phyloP scores from a whole-genome alignment of 78 protist genomes.

The Isochrysis galbana region DNA sequence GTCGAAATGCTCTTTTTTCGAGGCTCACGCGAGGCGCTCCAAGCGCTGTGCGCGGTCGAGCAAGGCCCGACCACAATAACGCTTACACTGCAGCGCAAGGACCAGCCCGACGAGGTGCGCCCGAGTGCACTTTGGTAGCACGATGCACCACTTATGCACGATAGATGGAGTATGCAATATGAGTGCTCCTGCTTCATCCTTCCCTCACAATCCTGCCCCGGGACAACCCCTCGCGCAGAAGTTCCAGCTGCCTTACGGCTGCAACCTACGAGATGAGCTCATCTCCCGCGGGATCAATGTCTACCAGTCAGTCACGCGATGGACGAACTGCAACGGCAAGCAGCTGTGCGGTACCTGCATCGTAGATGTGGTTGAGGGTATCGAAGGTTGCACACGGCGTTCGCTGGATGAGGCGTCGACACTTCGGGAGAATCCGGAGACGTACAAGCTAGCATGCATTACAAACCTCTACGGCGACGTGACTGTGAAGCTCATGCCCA shows the following conservation, averaged over 20 bases:
- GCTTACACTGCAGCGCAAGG: background rate
- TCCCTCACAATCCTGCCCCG: no score
- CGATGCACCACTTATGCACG: no score
- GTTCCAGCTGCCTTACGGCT: background rate
- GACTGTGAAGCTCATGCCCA: background rate
- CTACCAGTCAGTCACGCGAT: background rate
- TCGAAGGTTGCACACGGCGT: background rate
- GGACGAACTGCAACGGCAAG: slow-evolving; percentile 22
- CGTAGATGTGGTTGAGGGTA: background rate
- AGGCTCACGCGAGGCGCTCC: background rate
- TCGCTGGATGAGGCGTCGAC: background rate
- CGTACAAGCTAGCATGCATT: slow-evolving; percentile 22
- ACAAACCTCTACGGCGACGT: background rate
- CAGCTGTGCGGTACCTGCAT: slow-evolving; percentile 36
- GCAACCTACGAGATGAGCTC: slow-evolving; percentile 16
- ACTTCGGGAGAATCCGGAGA: background rate
- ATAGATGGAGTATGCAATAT: no score
- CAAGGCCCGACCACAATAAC: background rate
- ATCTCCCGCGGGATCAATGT: background rate
- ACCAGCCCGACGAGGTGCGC: background rate
- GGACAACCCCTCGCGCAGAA: no score
- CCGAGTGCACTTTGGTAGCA: no score
- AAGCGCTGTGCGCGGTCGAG: background rate
- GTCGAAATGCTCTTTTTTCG: background rate
- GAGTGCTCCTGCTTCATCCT: no score